A percentile compares a stretch with the other conserved stretches of the same genome.
Conservation (phyloP, 495 filamentous ascomycete species). For the Penicillium roqueforti region DNA sequence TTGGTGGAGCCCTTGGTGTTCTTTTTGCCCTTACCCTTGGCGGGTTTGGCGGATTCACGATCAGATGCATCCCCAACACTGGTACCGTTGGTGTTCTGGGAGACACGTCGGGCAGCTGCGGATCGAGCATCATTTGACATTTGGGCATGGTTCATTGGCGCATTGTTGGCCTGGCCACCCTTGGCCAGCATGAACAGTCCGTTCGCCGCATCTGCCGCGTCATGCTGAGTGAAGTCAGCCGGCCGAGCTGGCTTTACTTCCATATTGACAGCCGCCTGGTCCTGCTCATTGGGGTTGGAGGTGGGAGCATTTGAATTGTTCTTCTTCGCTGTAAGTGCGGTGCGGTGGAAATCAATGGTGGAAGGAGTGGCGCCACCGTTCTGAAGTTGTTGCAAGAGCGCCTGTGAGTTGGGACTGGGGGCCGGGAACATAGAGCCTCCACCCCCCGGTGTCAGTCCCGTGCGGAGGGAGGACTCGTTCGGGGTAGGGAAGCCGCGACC, state of each 20-base stretch:
- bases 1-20: slow-evolving; percentile 50
- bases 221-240: slow-evolving; percentile 70
- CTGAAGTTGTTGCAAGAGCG: slow-evolving; percentile 71
- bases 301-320: slow-evolving; percentile 47
- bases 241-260: slow-evolving; percentile 44
- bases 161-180: slow-evolving; percentile 48
- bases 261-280: slow-evolving; percentile 47
- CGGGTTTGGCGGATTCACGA: slow-evolving; percentile 58
- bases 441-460: slow-evolving; percentile 89
- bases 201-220: slow-evolving; percentile 91
- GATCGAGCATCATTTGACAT: slow-evolving; percentile 31
- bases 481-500: slow-evolving; percentile 89
- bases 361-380: slow-evolving; percentile 81
- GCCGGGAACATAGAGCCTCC: slow-evolving; percentile 97
- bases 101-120: slow-evolving; percentile 28
- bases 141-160: slow-evolving; percentile 35
- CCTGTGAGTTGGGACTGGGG: slow-evolving; percentile 80
- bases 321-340: slow-evolving; percentile 78
- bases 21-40: slow-evolving; percentile 69
- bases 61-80: slow-evolving; percentile 62
- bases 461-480: slow-evolving; percentile 92
- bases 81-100: slow-evolving; percentile 35
- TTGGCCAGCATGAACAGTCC: slow-evolving; percentile 88
- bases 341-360: slow-evolving; percentile 91
- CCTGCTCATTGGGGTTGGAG: slow-evolving; percentile 48